Conservation (phyloP, 805 yeast species). For the Hanseniaspora valbyensis region DNA sequence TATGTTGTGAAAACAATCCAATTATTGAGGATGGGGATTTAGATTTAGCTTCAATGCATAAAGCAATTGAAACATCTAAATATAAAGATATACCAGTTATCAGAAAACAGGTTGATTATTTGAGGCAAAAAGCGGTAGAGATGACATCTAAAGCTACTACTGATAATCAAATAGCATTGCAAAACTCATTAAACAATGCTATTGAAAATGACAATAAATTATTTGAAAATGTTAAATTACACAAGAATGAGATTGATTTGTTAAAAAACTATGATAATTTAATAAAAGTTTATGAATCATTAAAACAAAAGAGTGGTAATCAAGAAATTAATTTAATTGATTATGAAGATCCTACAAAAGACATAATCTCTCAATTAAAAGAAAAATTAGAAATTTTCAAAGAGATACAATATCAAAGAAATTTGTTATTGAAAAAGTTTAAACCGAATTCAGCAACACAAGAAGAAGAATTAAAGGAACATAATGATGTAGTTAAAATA, state of each 20-base stretch:
- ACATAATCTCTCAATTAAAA: conserved; percentile 6
- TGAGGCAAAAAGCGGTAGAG: conserved; percentile 30
- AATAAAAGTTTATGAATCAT: conserved; percentile 31
- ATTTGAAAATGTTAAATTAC: conserved; percentile 37
- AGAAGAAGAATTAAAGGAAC: conserved; percentile 34
- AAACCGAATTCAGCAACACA: conserved; percentile 25
- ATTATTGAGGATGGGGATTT: conserved; percentile 27
- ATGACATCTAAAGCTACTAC: conserved; percentile 33
- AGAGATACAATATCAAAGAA: conserved; percentile 12
- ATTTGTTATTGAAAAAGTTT: background rate
- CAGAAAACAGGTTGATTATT: conserved; percentile 32
- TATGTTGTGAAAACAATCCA: conserved; percentile 35
- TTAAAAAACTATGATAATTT: conserved; percentile 36
- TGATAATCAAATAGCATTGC: conserved; percentile 46
- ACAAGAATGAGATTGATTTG: conserved; percentile 34
- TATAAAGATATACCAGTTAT: conserved; percentile 22
- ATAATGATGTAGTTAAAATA: conserved; percentile 2
- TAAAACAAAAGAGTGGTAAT: conserved; percentile 4
- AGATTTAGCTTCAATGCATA: conserved; percentile 26
- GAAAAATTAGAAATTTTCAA: background rate
- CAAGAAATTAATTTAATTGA: conserved; percentile 46
- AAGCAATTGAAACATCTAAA: conserved; percentile 22
- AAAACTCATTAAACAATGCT: conserved; percentile 52
- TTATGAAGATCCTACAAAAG: conserved; percentile 42
- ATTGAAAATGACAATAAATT: conserved; percentile 47